Conservation (phyloP, 139 green algal species). For the Pseudopediastrum boryanum region DNA sequence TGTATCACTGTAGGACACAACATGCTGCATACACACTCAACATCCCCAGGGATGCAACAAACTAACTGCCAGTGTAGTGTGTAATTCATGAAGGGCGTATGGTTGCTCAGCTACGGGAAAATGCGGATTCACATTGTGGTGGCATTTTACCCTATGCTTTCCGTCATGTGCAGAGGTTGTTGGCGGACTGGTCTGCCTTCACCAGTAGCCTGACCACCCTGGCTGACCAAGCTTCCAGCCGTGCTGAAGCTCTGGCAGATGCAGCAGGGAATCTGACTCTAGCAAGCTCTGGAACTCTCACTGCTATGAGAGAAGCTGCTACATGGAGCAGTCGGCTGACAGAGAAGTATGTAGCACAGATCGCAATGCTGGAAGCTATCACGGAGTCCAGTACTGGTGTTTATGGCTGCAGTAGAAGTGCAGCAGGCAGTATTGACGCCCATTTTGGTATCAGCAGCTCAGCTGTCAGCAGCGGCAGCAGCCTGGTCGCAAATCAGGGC, state of each 20-base stretch:
- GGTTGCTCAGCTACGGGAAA: too few relatives aligned
- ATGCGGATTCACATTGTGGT: too few relatives aligned
- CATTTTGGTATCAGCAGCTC: not conserved
- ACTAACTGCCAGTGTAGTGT: too few relatives aligned
- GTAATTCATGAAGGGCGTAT: too few relatives aligned
- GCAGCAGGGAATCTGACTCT: not conserved
- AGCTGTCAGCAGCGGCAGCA: not conserved
- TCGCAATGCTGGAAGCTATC: slow-evolving; percentile 18
- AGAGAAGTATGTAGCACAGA: slow-evolving; percentile 32
- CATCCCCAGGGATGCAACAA: too few relatives aligned
- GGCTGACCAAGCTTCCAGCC: slow-evolving; percentile 6
- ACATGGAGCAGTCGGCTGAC: not conserved
- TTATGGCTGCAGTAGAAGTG: not conserved
- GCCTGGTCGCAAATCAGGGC: too few relatives aligned
- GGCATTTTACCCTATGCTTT: slow-evolving; percentile 14
- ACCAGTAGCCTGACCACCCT: not conserved
- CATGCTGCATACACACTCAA: too few relatives aligned
- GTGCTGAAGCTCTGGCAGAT: slow-evolving; percentile 5
- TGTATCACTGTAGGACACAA: too few relatives aligned
- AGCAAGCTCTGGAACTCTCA: not conserved
- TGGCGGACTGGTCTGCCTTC: not conserved
- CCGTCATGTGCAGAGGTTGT: not conserved
- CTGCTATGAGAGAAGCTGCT: slow-evolving; percentile 25
- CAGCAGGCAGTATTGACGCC: too few relatives aligned
- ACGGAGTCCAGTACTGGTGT: not conserved